Evolutionary conservation across 2,329 filamentous ascomycete genomes (phyloP).

Genomic region (Colletotrichum ledebouriae): DNA sequence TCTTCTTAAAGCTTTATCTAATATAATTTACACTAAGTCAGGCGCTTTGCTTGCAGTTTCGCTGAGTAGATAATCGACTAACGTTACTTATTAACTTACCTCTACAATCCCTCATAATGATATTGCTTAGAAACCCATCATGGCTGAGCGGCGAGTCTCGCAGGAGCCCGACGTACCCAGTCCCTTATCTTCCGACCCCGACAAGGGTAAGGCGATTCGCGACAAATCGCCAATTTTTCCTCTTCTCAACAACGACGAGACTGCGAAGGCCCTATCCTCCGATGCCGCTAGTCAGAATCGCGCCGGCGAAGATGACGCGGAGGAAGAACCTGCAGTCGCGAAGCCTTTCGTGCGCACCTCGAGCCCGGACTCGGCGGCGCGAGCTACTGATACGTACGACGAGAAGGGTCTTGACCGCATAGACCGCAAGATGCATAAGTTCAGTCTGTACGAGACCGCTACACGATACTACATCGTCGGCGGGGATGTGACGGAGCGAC

Average conservation of each 20-base stretch:
- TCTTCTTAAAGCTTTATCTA: too few species aligned
- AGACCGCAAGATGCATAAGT: constrained; percentile 87
- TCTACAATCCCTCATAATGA: too few species aligned
- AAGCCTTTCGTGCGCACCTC: constrained; percentile 69
- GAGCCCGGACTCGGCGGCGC: constrained; percentile 61
- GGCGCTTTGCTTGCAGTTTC: too few species aligned
- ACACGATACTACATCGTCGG: constrained; percentile 95
- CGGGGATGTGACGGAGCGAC: constrained; percentile 87
- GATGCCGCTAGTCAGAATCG: constrained; percentile 42
- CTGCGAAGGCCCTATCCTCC: constrained; percentile 46
- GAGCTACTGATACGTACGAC: constrained; percentile 50
- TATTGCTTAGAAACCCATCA: not conserved
- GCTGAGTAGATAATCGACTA: too few species aligned
- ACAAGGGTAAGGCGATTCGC: not conserved
- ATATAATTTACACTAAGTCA: too few species aligned
- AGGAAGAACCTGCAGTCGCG: constrained; percentile 70
- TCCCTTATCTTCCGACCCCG: not conserved
- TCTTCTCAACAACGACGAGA: constrained; percentile 53
- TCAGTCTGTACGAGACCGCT: constrained; percentile 96
- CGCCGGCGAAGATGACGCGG: constrained; percentile 63
- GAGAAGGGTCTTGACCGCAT: constrained; percentile 53
- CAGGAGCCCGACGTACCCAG: not conserved
- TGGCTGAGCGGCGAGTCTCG: not conserved
- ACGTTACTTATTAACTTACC: too few species aligned
- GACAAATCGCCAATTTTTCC: constrained; percentile 50